Percentiles rank a stretch among this genome's conserved stretches.
Conservation (phyloP, 78 protist species). For the Capsaspora owczarzaki region DNA sequence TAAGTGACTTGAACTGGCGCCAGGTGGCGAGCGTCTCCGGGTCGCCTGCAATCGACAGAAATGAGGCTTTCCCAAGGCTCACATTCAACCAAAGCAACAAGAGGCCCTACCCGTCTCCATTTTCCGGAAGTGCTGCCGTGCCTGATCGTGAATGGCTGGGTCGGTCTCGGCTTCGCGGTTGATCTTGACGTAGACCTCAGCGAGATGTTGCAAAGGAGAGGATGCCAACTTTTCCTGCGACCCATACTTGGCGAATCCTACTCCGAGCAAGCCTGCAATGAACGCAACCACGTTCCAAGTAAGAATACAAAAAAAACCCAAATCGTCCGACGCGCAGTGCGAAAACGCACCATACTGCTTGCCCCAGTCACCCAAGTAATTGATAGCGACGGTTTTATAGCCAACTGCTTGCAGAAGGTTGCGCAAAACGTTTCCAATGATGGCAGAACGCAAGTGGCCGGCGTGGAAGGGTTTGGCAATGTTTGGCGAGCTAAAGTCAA, state of each 20-base stretch:
- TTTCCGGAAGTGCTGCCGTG: neutral
- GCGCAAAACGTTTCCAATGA: slow-evolving; percentile 79
- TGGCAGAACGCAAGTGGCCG: slow-evolving; percentile 89
- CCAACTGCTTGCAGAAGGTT: slow-evolving; percentile 63
- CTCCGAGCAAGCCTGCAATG: slow-evolving; percentile 83
- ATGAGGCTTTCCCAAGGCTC: no score
- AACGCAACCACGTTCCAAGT: no score
- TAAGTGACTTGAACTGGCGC: neutral
- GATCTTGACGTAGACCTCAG: neutral
- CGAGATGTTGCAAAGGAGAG: neutral
- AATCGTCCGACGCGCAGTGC: no score
- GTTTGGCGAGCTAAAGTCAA: slow-evolving; percentile 90
- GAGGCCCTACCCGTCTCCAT: no score
- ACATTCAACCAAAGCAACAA: no score
- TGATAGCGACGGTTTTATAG: slow-evolving; percentile 60
- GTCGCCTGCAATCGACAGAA: no score
- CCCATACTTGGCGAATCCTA: neutral
- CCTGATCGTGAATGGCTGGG: neutral
- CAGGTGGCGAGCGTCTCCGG: neutral
- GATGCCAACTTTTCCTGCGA: neutral
- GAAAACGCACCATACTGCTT: no score
- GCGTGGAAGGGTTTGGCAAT: slow-evolving; percentile 90
- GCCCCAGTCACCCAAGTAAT: slow-evolving; percentile 95
- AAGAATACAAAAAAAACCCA: no score
- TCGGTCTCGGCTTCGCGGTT: neutral